Percentiles rank a stretch among this genome's conserved stretches.
phyloP scores from a whole-genome alignment of 2,329 filamentous ascomycete species.

The Calonectria montana region DNA sequence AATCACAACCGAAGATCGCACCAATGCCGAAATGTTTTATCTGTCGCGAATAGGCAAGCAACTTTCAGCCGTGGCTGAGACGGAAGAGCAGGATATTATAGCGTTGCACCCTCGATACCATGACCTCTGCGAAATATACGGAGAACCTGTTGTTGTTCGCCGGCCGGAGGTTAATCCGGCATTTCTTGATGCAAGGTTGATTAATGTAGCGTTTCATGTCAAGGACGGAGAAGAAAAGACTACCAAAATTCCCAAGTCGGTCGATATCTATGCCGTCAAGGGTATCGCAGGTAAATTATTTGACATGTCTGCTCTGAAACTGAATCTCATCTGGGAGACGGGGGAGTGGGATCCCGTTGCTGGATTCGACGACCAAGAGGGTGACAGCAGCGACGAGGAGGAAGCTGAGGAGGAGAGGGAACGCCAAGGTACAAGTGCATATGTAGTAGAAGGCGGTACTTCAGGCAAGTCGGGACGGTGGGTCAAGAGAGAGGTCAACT shows the following conservation, averaged over 20 bases:
- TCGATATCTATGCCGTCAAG: constrained; percentile 85
- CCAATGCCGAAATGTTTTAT: constrained; percentile 94
- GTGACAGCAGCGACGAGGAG: constrained; percentile 64
- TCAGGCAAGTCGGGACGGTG: constrained; percentile 65
- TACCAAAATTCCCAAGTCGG: constrained; percentile 75
- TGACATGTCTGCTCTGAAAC: constrained; percentile 68
- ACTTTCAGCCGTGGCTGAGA: constrained; percentile 69
- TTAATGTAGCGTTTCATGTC: constrained; percentile 69
- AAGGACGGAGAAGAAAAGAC: constrained; percentile 43
- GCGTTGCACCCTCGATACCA: constrained; percentile 76
- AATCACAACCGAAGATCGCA: constrained; percentile 79
- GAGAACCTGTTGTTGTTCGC: constrained; percentile 74
- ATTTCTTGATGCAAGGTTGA: constrained; percentile 83
- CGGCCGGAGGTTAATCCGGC: constrained; percentile 73
- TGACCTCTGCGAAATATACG: constrained; percentile 81
- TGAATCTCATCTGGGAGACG: constrained; percentile 86
- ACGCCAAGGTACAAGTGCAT: constrained; percentile 29
- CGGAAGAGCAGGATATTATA: constrained; percentile 66
- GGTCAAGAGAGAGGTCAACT: constrained; percentile 82
- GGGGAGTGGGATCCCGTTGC: constrained; percentile 88
- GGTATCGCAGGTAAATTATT: constrained; percentile 82
- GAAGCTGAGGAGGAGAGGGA: constrained; percentile 52
- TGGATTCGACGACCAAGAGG: constrained; percentile 69
- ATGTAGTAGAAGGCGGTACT: constrained; percentile 40
- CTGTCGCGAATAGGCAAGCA: constrained; percentile 85